These are phyloP conservation scores for Tetrahymena borealis DNA, from an alignment of 73 alveolate species.

Conservation along the genomic window DNA sequence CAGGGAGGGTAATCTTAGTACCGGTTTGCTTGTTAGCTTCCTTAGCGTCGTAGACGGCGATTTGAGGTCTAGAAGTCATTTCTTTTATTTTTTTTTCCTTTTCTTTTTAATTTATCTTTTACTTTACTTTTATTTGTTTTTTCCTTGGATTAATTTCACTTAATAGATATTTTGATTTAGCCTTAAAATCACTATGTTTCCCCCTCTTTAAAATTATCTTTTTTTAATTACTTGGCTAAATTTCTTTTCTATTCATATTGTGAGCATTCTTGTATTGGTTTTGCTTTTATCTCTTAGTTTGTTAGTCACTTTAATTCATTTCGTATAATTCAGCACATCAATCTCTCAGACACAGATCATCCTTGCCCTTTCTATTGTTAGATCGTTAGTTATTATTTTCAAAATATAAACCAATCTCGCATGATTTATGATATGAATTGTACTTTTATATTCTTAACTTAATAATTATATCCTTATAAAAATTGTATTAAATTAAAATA, in stretches of 20 bases:
- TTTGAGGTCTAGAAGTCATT: constrained; percentile 84
- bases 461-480: too few relatives aligned
- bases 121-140: neutral
- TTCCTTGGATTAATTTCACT: neutral
- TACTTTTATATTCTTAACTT: too few relatives aligned
- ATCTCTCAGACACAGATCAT: too few relatives aligned
- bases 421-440: too few relatives aligned
- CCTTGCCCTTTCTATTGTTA: too few relatives aligned
- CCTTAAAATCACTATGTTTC: constrained; percentile 1
- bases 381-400: too few relatives aligned
- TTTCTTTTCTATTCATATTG: neutral
- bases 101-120: neutral
- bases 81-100: constrained; percentile 3
- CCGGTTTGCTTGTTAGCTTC: constrained; percentile 62
- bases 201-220: constrained; percentile 1
- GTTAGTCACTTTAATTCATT: neutral
- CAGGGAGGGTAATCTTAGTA: constrained; percentile 80
- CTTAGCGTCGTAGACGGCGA: constrained; percentile 61
- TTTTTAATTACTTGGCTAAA: neutral
- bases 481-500: too few relatives aligned
- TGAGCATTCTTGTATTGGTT: too few relatives aligned
- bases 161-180: neutral
- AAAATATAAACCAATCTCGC: too few relatives aligned
- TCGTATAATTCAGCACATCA: too few relatives aligned
- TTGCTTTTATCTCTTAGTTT: neutral